Base-by-base conservation (phyloP, 2,329 filamentous ascomycete species). In the Diaporthe humulicola region DNA sequence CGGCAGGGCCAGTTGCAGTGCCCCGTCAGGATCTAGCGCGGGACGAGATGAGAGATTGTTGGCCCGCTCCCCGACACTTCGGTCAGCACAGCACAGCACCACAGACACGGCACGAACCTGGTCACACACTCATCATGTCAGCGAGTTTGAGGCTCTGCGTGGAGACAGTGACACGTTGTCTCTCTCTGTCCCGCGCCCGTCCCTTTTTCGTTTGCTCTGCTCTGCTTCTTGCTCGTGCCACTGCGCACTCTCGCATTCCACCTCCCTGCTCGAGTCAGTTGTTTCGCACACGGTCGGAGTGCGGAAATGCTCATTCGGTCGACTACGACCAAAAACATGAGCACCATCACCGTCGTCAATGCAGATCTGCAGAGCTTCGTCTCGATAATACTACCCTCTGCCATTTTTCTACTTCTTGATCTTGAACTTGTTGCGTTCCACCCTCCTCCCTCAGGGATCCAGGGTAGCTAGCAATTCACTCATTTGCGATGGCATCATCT, bases 101-200 rank as follows among this genome's bases (percentile, higher is more conserved):
- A 40, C 19, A 38, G 54, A 42, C 60, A 45, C 60, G 25, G 36
- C 36, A 48, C 67, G 50, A 17, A 36, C 28, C 69, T 38, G n/a
- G 40, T 28, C 25, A 60, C 40, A 14, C 38, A n/a, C 52, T 57
- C 38, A 14, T 64, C 57, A 42, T 71, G 48, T 72, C 56, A 17
- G 48, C 57, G 33, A 40, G 48, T 38, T 9, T 72, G 70, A 72
- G 70, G 70, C 70, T 72, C 70, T 72, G 70, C 70, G 42, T 71
- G 69, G 64, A 17, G 48, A 54, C 48, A 40, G 48, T 67, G 45
- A 67, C 64, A 69, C 64, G 64, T 40, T 69, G 64, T 54, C 64
- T 69, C 64, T 54, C 30, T 67, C 64, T 52, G 30, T 52, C 33
- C 30, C 64, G 45, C 22, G 45, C 5, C 64, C 42, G 42, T 36